phyloP scores from a whole-genome alignment of 352 stramenopile genomes.

The Pythium sp. region DNA sequence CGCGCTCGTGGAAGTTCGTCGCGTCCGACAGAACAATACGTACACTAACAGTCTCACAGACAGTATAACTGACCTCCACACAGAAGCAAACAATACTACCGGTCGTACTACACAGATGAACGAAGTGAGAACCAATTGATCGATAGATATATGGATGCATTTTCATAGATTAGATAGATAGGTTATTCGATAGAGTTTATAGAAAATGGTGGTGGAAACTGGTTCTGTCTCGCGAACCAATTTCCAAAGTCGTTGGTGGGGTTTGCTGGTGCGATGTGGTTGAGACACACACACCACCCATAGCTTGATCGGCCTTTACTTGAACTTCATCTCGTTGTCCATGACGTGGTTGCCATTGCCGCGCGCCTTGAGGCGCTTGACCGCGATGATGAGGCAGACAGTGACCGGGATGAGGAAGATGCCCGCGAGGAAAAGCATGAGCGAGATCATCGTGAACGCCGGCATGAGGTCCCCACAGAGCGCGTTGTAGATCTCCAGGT shows the following conservation, averaged over 20 bases:
- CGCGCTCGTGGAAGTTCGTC: neutral
- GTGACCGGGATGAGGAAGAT: conserved; percentile 68
- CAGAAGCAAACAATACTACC: no score
- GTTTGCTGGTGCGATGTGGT: neutral
- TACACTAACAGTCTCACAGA: no score
- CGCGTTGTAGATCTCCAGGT: conserved; percentile 41
- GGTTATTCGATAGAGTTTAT: neutral
- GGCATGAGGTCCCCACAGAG: conserved; percentile 64
- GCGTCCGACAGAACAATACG: neutral
- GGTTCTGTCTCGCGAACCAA: neutral
- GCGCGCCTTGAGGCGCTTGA: conserved; percentile 56
- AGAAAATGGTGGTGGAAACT: neutral
- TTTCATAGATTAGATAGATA: neutral
- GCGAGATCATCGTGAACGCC: conserved; percentile 68
- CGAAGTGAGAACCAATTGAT: neutral
- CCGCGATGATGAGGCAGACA: conserved; percentile 64
- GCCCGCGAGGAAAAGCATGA: conserved; percentile 67
- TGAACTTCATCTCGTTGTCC: conserved; percentile 64
- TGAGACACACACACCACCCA: no score
- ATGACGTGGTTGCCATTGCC: conserved; percentile 49
- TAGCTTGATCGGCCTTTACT: conserved; percentile 21
- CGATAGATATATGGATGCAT: neutral
- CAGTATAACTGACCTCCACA: no score
- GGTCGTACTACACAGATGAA: no score
- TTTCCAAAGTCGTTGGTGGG: neutral